Conservation (phyloP, 768 basidiomycete species). For the Leccinum truebloodii region DNA sequence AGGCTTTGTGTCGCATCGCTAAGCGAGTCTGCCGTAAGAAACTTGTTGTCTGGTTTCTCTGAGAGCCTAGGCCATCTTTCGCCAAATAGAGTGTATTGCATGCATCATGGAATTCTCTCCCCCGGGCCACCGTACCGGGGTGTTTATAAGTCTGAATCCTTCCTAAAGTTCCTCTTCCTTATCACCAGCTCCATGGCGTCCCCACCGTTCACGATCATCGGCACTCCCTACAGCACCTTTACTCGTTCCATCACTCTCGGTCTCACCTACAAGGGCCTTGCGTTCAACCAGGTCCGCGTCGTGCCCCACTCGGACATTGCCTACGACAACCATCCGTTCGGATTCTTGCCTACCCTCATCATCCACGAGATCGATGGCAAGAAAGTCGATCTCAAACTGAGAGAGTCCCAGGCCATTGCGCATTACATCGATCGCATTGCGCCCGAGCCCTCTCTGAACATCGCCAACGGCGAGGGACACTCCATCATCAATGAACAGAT, state of each 20-base stretch:
- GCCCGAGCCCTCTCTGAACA: conserved; percentile 28
- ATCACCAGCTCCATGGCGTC: conserved; percentile 16
- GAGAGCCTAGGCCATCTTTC: background rate
- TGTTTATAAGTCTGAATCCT: conserved; percentile 3
- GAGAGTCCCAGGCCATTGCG: conserved; percentile 32
- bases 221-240: conserved; percentile 36
- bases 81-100: background rate
- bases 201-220: conserved; percentile 29
- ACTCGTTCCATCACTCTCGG: conserved; percentile 34
- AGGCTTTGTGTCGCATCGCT: too few species aligned
- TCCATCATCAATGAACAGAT: conserved; percentile 29
- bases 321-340: conserved; percentile 32
- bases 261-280: conserved; percentile 27
- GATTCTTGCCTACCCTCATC: conserved; percentile 34
- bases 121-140: background rate
- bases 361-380: conserved; percentile 29
- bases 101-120: background rate
- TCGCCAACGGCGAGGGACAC: conserved; percentile 23
- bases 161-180: background rate
- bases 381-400: conserved; percentile 24
- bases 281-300: conserved; percentile 28
- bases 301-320: conserved; percentile 32
- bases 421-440: conserved; percentile 32
- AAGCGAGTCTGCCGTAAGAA: background rate
- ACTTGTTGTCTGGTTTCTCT: background rate